Conservation (phyloP, 371 early-diverging fungal species). For the Chytridiales sp. region DNA sequence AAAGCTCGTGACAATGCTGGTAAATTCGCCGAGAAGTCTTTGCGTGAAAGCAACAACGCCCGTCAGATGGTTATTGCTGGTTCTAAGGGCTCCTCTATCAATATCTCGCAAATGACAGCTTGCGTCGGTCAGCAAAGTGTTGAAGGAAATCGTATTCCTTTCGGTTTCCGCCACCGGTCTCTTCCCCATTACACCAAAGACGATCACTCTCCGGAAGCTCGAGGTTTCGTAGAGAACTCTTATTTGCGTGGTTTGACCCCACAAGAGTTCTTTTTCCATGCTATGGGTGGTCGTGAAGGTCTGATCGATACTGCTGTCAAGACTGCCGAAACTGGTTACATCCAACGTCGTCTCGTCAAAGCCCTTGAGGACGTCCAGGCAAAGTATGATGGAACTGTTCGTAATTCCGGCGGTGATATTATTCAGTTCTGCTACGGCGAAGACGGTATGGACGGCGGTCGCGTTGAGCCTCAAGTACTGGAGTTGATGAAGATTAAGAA, state of each 20-base stretch:
- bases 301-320: slow-evolving; percentile 99
- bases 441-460: slow-evolving; percentile 97
- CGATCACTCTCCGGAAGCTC: slow-evolving; percentile 95
- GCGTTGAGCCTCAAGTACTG: slow-evolving; percentile 85
- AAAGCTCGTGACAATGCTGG: slow-evolving; percentile 97
- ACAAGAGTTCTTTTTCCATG: slow-evolving; percentile 99
- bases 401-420: slow-evolving; percentile 91
- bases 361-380: slow-evolving; percentile 98
- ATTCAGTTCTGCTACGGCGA: slow-evolving; percentile 98
- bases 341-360: slow-evolving; percentile 99
- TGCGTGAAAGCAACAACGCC: slow-evolving; percentile 95
- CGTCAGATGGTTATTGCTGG: slow-evolving; percentile 99
- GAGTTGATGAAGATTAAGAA: slow-evolving; percentile 67
- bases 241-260: slow-evolving; percentile 98
- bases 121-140: slow-evolving; percentile 99
- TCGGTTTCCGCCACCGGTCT: slow-evolving; percentile 95
- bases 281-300: slow-evolving; percentile 99
- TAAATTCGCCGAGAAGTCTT: slow-evolving; percentile 82
- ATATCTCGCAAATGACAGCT: slow-evolving; percentile 99
- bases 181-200: slow-evolving; percentile 98
- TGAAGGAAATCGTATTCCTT: slow-evolving; percentile 99
- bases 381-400: slow-evolving; percentile 97
- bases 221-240: slow-evolving; percentile 99
- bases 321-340: slow-evolving; percentile 99
- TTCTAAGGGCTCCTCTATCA: slow-evolving; percentile 98